phyloP scores from a whole-genome alignment of 805 yeast species.

The Zygotorulaspora sp. region DNA sequence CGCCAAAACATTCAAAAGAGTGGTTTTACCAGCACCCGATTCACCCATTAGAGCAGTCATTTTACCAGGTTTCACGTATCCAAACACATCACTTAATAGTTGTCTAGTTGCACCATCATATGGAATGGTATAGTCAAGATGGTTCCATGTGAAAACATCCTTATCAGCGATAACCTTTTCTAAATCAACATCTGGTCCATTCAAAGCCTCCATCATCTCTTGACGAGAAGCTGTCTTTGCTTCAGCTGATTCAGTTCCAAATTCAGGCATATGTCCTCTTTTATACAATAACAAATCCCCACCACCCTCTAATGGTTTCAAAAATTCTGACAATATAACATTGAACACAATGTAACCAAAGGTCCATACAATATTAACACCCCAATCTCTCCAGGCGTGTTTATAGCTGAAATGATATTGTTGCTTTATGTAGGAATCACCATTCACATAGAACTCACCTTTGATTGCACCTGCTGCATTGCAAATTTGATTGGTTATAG shows the following conservation, averaged over 20 bases:
- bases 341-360: constrained; percentile 35
- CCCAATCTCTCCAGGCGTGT: constrained; percentile 61
- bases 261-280: constrained; percentile 40
- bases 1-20: constrained; percentile 66
- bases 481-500: constrained; percentile 45
- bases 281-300: constrained; percentile 42
- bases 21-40: constrained; percentile 85
- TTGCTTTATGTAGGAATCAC: constrained; percentile 43
- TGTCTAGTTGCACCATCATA: constrained; percentile 57
- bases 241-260: constrained; percentile 35
- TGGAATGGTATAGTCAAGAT: constrained; percentile 60
- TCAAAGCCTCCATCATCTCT: constrained; percentile 38
- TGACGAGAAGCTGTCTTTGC: constrained; percentile 38
- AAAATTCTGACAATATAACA: constrained; percentile 37
- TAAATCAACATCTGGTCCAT: constrained; percentile 33
- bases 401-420: constrained; percentile 40
- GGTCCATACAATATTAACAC: constrained; percentile 50
- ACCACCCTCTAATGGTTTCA: constrained; percentile 37
- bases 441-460: constrained; percentile 45
- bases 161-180: constrained; percentile 35
- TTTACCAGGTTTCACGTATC: constrained; percentile 78
- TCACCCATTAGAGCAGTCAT: constrained; percentile 82
- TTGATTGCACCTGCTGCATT: constrained; percentile 47
- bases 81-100: constrained; percentile 52
- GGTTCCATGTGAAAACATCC: constrained; percentile 68